A percentile compares a stretch with the other conserved stretches of the same genome.
These are phyloP conservation scores for Talaromyces pinophilus DNA, from an alignment of 2,329 filamentous ascomycete genomes.

Conservation along the genomic window DNA sequence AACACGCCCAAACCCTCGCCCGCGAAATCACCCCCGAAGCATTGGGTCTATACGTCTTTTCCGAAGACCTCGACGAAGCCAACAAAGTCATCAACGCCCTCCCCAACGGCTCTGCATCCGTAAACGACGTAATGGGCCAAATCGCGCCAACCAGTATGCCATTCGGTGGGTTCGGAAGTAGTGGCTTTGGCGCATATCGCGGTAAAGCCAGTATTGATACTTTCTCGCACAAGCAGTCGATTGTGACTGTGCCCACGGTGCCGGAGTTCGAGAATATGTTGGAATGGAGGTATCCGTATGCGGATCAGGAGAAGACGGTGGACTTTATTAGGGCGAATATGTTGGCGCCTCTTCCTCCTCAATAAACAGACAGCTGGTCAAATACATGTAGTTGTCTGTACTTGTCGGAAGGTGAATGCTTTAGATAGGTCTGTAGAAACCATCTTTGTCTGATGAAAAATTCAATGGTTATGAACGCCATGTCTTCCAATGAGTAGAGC, in stretches of 20 bases:
- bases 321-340: slow-evolving; percentile 15
- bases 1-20: background rate
- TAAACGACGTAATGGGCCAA: slow-evolving; percentile 14
- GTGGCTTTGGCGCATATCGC: slow-evolving; percentile 16
- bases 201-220: slow-evolving; percentile 17
- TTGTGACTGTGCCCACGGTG: slow-evolving; percentile 14
- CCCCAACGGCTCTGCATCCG: slow-evolving; percentile 12
- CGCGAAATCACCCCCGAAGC: background rate
- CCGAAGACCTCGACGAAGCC: slow-evolving; percentile 14
- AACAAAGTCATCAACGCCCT: slow-evolving; percentile 11
- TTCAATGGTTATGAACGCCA: background rate
- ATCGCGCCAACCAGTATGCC: background rate
- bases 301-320: slow-evolving; percentile 9
- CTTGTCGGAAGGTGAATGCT: background rate
- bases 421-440: background rate
- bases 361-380: background rate
- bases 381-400: background rate
- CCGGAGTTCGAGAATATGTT: slow-evolving; percentile 15
- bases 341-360: slow-evolving; percentile 12
- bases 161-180: slow-evolving; percentile 5
- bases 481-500: background rate
- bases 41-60: slow-evolving; percentile 12
- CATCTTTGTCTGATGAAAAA: background rate
- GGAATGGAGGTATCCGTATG: slow-evolving; percentile 19
- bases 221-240: slow-evolving; percentile 14